phyloP scores from a whole-genome alignment of 2,329 filamentous ascomycete species.

The Tolypocladium album region DNA sequence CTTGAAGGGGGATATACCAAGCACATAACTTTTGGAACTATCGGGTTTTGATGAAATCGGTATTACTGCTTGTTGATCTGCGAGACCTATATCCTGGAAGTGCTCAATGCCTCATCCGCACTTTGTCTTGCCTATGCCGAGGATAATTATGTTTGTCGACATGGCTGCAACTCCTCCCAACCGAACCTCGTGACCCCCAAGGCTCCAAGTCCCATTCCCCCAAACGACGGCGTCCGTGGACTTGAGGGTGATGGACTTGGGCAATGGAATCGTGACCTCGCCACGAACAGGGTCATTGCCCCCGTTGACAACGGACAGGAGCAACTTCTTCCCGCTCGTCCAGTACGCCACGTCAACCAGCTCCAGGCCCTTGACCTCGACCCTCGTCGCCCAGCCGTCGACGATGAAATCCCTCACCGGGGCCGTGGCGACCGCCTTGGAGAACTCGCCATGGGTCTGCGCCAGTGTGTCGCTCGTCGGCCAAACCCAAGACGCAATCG shows the following conservation, averaged over 20 bases:
- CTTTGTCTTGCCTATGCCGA: background rate
- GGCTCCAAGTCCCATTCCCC: constrained; percentile 10
- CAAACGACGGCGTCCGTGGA: constrained; percentile 5
- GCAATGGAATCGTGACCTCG: constrained; percentile 7
- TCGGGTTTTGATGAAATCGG: background rate
- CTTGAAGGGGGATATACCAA: background rate
- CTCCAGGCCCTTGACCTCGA: constrained; percentile 1
- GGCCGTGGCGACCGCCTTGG: constrained; percentile 21
- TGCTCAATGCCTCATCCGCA: background rate
- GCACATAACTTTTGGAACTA: background rate
- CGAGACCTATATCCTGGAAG: background rate
- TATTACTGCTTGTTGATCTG: background rate
- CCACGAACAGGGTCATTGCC: constrained; percentile 8
- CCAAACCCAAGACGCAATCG: constrained; percentile 34
- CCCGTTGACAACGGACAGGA: constrained; percentile 13
- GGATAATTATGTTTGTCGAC: constrained; percentile 13
- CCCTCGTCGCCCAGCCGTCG: constrained; percentile 12
- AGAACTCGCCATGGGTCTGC: constrained; percentile 26
- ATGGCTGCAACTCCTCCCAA: constrained; percentile 7
- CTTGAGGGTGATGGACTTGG: constrained; percentile 3
- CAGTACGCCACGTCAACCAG: constrained; percentile 13
- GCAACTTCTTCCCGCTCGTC: constrained; percentile 6
- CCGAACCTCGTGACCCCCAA: constrained; percentile 3
- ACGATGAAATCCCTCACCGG: constrained; percentile 30
- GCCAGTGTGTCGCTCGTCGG: constrained; percentile 26